Conservation (phyloP, 2,329 filamentous ascomycete genomes). For the Coniochaeta ligniaria region DNA sequence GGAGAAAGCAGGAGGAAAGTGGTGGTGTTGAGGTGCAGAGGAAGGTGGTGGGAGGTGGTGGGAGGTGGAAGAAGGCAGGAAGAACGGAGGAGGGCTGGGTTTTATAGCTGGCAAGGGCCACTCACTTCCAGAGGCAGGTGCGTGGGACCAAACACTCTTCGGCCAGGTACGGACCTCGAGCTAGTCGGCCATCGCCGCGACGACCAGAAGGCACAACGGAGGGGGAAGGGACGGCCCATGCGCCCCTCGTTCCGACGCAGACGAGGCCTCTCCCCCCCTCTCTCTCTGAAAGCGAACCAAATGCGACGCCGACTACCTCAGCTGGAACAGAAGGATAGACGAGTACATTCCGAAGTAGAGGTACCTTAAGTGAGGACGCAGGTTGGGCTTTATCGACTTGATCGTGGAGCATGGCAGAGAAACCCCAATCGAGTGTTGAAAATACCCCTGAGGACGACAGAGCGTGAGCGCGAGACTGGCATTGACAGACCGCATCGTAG, state of each 20-base stretch:
- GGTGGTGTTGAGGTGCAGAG: background rate
- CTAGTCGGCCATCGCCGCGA: background rate
- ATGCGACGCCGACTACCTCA: background rate
- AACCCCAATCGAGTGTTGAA: too few species aligned
- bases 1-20: background rate
- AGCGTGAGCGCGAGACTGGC: too few species aligned
- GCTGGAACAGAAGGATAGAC: too few species aligned
- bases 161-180: too few species aligned
- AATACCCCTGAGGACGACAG: too few species aligned
- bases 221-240: background rate
- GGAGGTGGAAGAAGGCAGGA: background rate
- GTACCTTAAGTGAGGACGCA: too few species aligned
- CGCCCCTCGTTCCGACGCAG: background rate
- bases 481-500: background rate
- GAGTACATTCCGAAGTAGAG: too few species aligned
- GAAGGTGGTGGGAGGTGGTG: background rate
- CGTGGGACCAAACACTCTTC: background rate
- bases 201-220: background rate
- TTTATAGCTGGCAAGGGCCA: background rate
- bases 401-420: too few species aligned
- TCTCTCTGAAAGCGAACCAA: background rate
- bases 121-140: background rate
- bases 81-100: background rate
- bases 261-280: background rate
- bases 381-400: too few species aligned